A percentile compares a stretch with the other conserved stretches of the same genome.
Conservation (phyloP, 2,329 filamentous ascomycete genomes). For the Coleophoma cylindrospora region DNA sequence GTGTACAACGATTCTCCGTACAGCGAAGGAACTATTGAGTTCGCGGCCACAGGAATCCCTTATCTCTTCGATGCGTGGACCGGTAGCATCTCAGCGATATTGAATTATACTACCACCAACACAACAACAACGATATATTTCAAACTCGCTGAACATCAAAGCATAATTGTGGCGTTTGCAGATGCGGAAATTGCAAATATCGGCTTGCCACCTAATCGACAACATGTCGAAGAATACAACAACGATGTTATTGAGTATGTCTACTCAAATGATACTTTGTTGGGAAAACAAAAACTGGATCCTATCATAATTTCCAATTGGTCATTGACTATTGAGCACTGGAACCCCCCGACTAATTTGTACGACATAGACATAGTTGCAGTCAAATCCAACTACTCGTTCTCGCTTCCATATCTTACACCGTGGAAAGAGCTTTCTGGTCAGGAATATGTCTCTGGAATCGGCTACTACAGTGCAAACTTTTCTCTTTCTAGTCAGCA, state of each 20-base stretch:
- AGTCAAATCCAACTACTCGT: slow-evolving; percentile 25
- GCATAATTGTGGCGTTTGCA: slow-evolving; percentile 31
- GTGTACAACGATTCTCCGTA: slow-evolving; percentile 33
- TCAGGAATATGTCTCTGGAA: slow-evolving; percentile 26
- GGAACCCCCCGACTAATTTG: slow-evolving; percentile 30
- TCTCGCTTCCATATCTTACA: slow-evolving; percentile 21
- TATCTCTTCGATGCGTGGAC: slow-evolving; percentile 38
- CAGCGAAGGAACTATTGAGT: slow-evolving; percentile 20
- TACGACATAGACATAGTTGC: slow-evolving; percentile 17
- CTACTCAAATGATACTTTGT: background rate
- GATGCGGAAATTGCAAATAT: too few species aligned
- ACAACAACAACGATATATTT: slow-evolving; percentile 28
- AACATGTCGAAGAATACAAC: background rate
- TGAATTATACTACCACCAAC: slow-evolving; percentile 25
- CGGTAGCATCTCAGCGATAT: slow-evolving; percentile 27
- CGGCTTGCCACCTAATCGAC: too few species aligned
- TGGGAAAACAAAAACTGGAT: background rate
- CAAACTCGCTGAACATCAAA: slow-evolving; percentile 32
- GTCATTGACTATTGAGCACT: slow-evolving; percentile 32
- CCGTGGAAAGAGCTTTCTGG: slow-evolving; percentile 29
- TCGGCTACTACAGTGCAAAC: slow-evolving; percentile 27
- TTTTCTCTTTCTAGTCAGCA: background rate
- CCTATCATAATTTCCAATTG: slow-evolving; percentile 27
- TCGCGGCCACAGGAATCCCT: slow-evolving; percentile 27
- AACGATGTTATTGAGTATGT: background rate